Conservation (phyloP, 2,329 filamentous ascomycete genomes). For the Orbilia blumenaviensis region DNA sequence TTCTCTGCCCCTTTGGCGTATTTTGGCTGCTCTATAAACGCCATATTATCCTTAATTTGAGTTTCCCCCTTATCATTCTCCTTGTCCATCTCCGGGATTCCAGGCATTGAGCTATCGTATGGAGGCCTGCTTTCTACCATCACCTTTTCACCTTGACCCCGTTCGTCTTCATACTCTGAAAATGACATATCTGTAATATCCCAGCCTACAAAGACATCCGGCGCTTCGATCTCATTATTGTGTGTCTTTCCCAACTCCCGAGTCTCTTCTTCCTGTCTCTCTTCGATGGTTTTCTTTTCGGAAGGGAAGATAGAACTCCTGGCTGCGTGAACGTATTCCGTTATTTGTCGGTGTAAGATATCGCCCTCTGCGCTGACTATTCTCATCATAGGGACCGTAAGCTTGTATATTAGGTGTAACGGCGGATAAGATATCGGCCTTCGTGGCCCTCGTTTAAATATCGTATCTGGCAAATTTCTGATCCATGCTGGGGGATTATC, state of each 20-base stretch:
- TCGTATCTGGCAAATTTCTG: neutral
- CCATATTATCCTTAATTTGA: neutral
- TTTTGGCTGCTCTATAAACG: neutral
- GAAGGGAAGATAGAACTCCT: slow-evolving; percentile 31
- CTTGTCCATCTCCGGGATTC: too few relatives aligned
- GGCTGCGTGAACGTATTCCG: slow-evolving; percentile 22
- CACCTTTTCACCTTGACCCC: neutral
- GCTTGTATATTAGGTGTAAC: slow-evolving; percentile 4
- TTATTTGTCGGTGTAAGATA: slow-evolving; percentile 29
- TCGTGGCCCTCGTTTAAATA: slow-evolving; percentile 24
- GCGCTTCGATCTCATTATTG: slow-evolving; percentile 7
- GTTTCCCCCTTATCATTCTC: neutral
- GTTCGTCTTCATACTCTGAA: neutral
- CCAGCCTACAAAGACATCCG: neutral
- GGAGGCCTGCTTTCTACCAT: too few relatives aligned
- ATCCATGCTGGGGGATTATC: slow-evolving; percentile 31
- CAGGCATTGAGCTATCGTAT: too few relatives aligned
- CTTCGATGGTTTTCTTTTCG: neutral
- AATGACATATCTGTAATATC: too few relatives aligned
- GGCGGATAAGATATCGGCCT: slow-evolving; percentile 32
- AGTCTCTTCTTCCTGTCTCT: slow-evolving; percentile 9
- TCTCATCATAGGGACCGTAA: slow-evolving; percentile 37
- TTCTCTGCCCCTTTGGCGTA: neutral
- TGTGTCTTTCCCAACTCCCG: slow-evolving; percentile 4
- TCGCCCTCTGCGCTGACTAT: slow-evolving; percentile 40